phyloP scores from a whole-genome alignment of 805 yeast genomes.

The Alloascoidea africana region DNA sequence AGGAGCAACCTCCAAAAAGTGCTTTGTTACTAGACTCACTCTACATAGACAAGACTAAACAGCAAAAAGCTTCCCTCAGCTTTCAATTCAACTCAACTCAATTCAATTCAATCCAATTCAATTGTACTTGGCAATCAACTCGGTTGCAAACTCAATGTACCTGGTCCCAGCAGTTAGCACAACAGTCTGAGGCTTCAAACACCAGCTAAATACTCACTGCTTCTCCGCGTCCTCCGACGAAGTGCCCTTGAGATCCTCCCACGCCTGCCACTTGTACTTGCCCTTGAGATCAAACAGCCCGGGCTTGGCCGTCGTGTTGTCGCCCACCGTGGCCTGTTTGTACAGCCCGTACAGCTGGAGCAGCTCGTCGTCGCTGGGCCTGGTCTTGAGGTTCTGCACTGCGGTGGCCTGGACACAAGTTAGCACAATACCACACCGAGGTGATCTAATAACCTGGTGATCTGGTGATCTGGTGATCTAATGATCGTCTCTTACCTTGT shows the following conservation, averaged over 20 bases:
- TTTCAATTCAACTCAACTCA: too few relatives aligned
- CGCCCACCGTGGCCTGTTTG: conserved; percentile 97
- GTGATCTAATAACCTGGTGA: too few relatives aligned
- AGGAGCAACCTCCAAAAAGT: too few relatives aligned
- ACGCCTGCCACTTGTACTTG: conserved; percentile 95
- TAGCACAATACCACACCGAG: too few relatives aligned
- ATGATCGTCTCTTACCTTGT: neutral
- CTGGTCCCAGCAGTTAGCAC: too few relatives aligned
- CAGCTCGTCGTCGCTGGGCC: conserved; percentile 80
- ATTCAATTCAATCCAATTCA: too few relatives aligned
- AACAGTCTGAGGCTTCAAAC: too few relatives aligned
- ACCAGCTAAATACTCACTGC: conserved; percentile 26
- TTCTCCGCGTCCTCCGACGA: conserved; percentile 84
- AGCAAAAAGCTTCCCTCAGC: too few relatives aligned
- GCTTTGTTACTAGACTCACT: too few relatives aligned
- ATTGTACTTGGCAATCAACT: conserved; percentile 39
- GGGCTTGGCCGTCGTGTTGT: conserved; percentile 77
- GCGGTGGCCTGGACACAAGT: conserved; percentile 74
- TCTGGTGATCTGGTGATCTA: too few relatives aligned
- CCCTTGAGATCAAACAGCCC: conserved; percentile 88
- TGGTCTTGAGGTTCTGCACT: conserved; percentile 57
- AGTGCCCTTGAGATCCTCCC: conserved; percentile 80
- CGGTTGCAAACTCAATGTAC: conserved; percentile 54
- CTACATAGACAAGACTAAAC: too few relatives aligned
- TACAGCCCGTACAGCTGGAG: conserved; percentile 73